Evolutionary conservation across 2,329 filamentous ascomycete species (phyloP), one percentile per base, ranked within the genome.

Genomic region (Xylariomycetidae sp.): DNA sequence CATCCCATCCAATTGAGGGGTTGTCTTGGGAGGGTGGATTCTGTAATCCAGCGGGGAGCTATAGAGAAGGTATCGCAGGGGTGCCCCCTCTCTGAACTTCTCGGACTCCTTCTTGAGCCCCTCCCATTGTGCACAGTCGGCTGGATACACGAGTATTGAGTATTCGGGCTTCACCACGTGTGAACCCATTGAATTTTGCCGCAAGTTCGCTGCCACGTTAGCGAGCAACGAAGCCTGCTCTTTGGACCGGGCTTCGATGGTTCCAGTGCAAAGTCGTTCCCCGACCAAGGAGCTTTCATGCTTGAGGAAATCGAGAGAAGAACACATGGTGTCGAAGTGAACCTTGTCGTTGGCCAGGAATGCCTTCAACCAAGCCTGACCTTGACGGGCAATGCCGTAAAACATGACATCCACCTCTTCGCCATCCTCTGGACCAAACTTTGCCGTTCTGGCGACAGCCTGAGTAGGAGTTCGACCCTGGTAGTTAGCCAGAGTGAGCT

Each of bases 71-170:
- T 53, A 38, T 17, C 42, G 40, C 24, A 57, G 38, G 16, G 37
- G 25, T 17, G 33, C 32, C 18, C 43, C 36, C 5, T 42, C 26
- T 2, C 31, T 29, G 9, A 19, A 14, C 7, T 37, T 38, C 19
- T 39, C 35, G 4, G 28, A 12, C 18, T 45, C 35, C 12, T 35
- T 29, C 6, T 31, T 29, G 9, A 57, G 37, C 18, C 30, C 32
- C 17, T 40, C 29, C 54, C 54, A 57, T 10, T 25, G 35, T 16
- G 40, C 25, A 27, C 42, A 51, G 7, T 39, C 30, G 13, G 32
- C 31, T 19, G 54, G 49, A 32, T 53, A 57, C 4, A 56, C 41
- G 6, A 57, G 36, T 14, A 57, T 50, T 4, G 53, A 56, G 35
- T 48, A 56, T 6, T 47, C 39, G 13, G 30, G 26, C 10, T 45